Evolutionary conservation across 495 filamentous ascomycete species (phyloP).

Genomic region (Neurospora cerealis): DNA sequence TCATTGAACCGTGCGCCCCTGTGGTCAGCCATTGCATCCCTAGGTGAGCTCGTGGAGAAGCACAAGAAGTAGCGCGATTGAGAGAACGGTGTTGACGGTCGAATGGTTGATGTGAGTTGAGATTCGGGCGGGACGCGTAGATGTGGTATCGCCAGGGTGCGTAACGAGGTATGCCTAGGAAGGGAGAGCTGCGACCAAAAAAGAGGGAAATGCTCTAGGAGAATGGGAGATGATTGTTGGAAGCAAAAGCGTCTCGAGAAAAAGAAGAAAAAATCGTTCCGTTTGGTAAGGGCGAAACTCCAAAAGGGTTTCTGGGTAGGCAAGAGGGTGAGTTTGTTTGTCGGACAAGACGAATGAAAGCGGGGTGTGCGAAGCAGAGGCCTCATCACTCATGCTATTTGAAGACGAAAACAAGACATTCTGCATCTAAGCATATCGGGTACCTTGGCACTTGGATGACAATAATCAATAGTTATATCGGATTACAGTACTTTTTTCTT

Average conservation of each 20-base stretch:
- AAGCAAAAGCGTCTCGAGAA: background rate
- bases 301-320: background rate
- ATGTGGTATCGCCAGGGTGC: background rate
- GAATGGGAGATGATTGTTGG: background rate
- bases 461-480: background rate
- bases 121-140: background rate
- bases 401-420: background rate
- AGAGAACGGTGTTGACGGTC: background rate
- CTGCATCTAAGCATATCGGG: background rate
- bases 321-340: background rate
- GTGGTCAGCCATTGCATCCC: slow-evolving; percentile 6
- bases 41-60: background rate
- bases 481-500: no score
- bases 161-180: background rate
- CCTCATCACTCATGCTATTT: background rate
- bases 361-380: background rate
- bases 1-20: slow-evolving; percentile 12
- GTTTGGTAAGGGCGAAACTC: background rate
- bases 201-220: background rate
- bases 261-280: background rate
- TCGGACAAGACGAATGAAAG: background rate
- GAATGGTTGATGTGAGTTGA: background rate
- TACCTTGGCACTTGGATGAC: background rate
- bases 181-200: background rate
- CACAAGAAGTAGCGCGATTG: background rate